Evolutionary conservation across 1,139 yeast species (phyloP).

Genomic region (Yamadazyma membranifaciens): DNA sequence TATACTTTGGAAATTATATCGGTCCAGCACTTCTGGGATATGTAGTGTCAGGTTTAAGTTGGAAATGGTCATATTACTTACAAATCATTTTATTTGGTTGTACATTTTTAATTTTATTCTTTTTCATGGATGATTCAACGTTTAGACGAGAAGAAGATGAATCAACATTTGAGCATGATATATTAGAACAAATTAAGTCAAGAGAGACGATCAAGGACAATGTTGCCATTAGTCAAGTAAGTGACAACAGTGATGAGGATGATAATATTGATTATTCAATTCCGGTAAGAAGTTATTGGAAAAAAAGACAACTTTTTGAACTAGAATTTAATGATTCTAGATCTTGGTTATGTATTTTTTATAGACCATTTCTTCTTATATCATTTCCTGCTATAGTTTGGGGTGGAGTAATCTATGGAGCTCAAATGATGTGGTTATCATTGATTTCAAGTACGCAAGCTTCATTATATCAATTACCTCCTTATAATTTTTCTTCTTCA

Average conservation of each 20-base stretch:
- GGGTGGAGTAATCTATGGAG: constrained; percentile 63
- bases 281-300: constrained; percentile 32
- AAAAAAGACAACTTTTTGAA: constrained; percentile 36
- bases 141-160: constrained; percentile 23
- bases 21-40: constrained; percentile 49
- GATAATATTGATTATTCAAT: constrained; percentile 20
- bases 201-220: constrained; percentile 10
- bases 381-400: constrained; percentile 59
- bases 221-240: constrained; percentile 7
- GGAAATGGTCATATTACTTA: constrained; percentile 48
- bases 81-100: constrained; percentile 49
- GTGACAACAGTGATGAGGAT: constrained; percentile 6
- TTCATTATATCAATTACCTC: constrained; percentile 32
- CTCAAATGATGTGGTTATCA: constrained; percentile 58
- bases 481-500: constrained; percentile 35
- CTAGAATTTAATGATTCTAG: constrained; percentile 38
- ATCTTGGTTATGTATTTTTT: constrained; percentile 36
- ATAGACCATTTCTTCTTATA: constrained; percentile 42
- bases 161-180: constrained; percentile 19
- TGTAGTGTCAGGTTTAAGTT: constrained; percentile 33
- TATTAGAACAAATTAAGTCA: constrained; percentile 26
- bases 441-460: constrained; percentile 46
- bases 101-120: constrained; percentile 39
- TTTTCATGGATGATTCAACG: constrained; percentile 47
- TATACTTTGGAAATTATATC: constrained; percentile 43